A percentile compares a stretch with the other conserved stretches of the same genome.
Conservation (phyloP, 176 grass and related monocot genomes). For the Zea mays region Zm-B73-REFERENCE-NAM-5.0 NC_050100.1:90280501-90281000, state of each 20-base stretch:
- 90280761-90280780: constrained; percentile 79
- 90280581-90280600: neutral
- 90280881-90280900: neutral
- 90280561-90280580: neutral
- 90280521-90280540: neutral
- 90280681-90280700: neutral
- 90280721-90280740: constrained; percentile 57
- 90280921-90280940: neutral
- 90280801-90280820: constrained; percentile 65
- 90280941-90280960: neutral
- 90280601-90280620: neutral
- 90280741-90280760: constrained; percentile 61
- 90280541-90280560: neutral
- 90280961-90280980: neutral
- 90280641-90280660: neutral
- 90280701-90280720: constrained; percentile 54
- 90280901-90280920: neutral
- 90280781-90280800: constrained; percentile 98
- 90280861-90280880: neutral
- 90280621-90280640: neutral
- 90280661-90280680: neutral
- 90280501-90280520: neutral
- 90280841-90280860: constrained; percentile 6
- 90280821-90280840: constrained; percentile 47
- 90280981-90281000: neutral